Percentiles rank a stretch among this genome's conserved stretches.
These are phyloP conservation scores for Pythium pectinolyticum DNA, from an alignment of 352 stramenopile genomes.

Conservation along the genomic window DNA sequence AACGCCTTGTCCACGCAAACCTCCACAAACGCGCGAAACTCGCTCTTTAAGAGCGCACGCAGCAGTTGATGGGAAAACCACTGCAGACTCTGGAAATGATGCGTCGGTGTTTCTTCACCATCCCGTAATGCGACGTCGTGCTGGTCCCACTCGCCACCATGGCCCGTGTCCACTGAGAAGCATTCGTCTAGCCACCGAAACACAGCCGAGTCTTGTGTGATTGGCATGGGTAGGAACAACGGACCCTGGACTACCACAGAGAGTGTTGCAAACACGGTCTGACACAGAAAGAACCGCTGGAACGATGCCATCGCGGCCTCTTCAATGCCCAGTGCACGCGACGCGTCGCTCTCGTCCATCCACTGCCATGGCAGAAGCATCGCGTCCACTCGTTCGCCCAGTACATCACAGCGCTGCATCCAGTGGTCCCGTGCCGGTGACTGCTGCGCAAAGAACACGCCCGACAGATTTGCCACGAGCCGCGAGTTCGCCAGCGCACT, in stretches of 20 bases:
- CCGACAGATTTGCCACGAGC: slow-evolving; percentile 29
- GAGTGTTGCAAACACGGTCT: slow-evolving; percentile 32
- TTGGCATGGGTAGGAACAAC: slow-evolving; percentile 22
- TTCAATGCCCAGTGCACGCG: slow-evolving; percentile 29
- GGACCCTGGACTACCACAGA: slow-evolving; percentile 17
- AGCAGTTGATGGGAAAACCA: slow-evolving; percentile 37
- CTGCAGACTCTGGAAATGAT: slow-evolving; percentile 54
- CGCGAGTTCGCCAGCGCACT: slow-evolving; percentile 32
- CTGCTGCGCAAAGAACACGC: slow-evolving; percentile 32
- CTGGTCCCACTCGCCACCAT: not conserved
- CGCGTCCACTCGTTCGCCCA: slow-evolving; percentile 26
- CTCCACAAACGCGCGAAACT: slow-evolving; percentile 30
- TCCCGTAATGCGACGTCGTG: not conserved
- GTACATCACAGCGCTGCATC: slow-evolving; percentile 49
- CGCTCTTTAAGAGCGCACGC: slow-evolving; percentile 33
- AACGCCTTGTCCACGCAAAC: slow-evolving; percentile 46
- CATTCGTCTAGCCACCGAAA: slow-evolving; percentile 64
- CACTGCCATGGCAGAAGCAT: slow-evolving; percentile 46
- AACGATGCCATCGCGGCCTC: slow-evolving; percentile 30
- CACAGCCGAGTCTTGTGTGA: slow-evolving; percentile 21
- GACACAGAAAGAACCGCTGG: slow-evolving; percentile 35
- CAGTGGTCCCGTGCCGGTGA: slow-evolving; percentile 36
- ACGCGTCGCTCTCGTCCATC: slow-evolving; percentile 40
- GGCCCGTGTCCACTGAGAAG: slow-evolving; percentile 40
- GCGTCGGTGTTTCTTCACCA: not conserved